Conservation (phyloP, 169 alveolate genomes). For the Cryptosporidium andersoni region DNA sequence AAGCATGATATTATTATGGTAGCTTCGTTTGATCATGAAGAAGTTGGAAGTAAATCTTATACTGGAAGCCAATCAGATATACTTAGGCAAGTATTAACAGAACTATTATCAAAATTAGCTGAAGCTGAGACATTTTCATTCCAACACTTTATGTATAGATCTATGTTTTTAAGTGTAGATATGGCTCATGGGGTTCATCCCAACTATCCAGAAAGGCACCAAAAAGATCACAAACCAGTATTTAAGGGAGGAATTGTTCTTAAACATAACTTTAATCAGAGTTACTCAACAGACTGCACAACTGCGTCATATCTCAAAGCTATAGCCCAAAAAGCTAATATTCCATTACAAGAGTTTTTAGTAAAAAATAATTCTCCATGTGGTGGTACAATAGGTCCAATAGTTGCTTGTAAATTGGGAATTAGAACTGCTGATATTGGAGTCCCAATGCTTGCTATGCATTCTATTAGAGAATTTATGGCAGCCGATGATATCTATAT, state of each 20-base stretch:
- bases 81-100: slow-evolving; percentile 77
- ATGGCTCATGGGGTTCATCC: slow-evolving; percentile 98
- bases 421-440: slow-evolving; percentile 94
- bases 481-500: slow-evolving; percentile 39
- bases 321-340: slow-evolving; percentile 80
- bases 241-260: slow-evolving; percentile 92
- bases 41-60: slow-evolving; percentile 89
- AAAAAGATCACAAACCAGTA: slow-evolving; percentile 85
- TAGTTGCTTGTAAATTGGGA: slow-evolving; percentile 89
- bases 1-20: slow-evolving; percentile 73
- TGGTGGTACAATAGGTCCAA: slow-evolving; percentile 96
- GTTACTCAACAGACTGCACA: slow-evolving; percentile 90
- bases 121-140: slow-evolving; percentile 67
- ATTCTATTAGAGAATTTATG: slow-evolving; percentile 91
- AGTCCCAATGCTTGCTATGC: slow-evolving; percentile 95
- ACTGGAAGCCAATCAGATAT: slow-evolving; percentile 90
- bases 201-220: slow-evolving; percentile 93
- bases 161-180: slow-evolving; percentile 88
- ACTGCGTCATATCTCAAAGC: slow-evolving; percentile 83
- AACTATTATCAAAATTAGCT: slow-evolving; percentile 70
- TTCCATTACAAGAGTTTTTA: slow-evolving; percentile 90
- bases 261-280: slow-evolving; percentile 88
- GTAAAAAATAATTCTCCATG: slow-evolving; percentile 94
- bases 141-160: slow-evolving; percentile 75
- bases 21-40: slow-evolving; percentile 93